These are phyloP conservation scores for Fusarium pseudonygamai DNA, from an alignment of 2,329 filamentous ascomycete species.

Conservation along the genomic window DNA sequence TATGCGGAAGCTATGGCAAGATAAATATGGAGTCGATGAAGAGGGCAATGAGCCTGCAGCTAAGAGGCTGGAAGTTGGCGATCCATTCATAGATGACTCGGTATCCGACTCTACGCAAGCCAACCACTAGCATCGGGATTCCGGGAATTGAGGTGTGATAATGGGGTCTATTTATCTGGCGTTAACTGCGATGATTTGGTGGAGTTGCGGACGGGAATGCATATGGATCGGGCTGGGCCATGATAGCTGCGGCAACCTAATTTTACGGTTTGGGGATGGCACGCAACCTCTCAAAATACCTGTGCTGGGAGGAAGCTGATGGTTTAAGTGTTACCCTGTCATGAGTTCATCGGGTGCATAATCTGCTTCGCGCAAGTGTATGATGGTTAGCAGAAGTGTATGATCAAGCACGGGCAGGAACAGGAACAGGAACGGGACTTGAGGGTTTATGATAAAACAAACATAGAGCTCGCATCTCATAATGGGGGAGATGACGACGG, in stretches of 20 bases:
- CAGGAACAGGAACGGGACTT: not conserved
- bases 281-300: not conserved
- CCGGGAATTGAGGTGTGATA: constrained; percentile 4
- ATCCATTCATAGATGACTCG: constrained; percentile 51
- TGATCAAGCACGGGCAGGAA: not conserved
- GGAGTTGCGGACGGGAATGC: constrained; percentile 9
- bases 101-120: constrained; percentile 22
- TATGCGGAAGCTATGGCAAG: constrained; percentile 76
- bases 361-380: constrained; percentile 21
- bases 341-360: constrained; percentile 17
- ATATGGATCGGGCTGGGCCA: constrained; percentile 1
- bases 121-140: not conserved
- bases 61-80: constrained; percentile 63
- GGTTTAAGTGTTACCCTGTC: not conserved
- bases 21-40: constrained; percentile 62
- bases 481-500: constrained; percentile 18
- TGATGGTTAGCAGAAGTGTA: constrained; percentile 26
- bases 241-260: constrained; percentile 7
- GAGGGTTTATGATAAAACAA: constrained; percentile 29
- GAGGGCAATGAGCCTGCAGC: constrained; percentile 58
- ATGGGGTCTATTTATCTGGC: not conserved
- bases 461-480: constrained; percentile 35
- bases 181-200: constrained; percentile 1
- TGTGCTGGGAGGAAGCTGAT: constrained; percentile 2
- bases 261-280: not conserved